Base-by-base conservation (phyloP, 768 basidiomycete genomes). In the Collybia sordida region DNA sequence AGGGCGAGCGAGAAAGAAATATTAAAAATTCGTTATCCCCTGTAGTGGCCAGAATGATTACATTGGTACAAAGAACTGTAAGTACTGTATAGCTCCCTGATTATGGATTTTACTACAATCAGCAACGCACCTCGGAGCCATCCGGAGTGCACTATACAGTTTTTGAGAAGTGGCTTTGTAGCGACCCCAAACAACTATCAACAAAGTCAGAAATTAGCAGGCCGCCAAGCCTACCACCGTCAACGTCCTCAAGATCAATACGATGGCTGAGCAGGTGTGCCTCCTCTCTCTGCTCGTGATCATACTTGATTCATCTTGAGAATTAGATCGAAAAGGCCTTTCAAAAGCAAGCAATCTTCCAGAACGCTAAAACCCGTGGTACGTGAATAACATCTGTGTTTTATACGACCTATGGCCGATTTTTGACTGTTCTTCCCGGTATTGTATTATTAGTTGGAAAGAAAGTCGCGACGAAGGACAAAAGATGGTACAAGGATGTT, bases 401-500 rank as follows among this genome's bases (percentile, higher is more conserved):
- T 18, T n/a, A 34, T 40, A 18, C 40, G 31, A 22, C 6, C 1
- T 14, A n/a, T 38, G 8, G 14, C 27, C 21, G n/a, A 18, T 9
- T 42, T 25, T 43, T 52, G 22, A 51, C 42, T 49, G 15, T 36
- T 35, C 37, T 28, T 37, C 45, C 25, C 41, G 46, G 37, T 27
- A 12, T 27, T 47, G 46, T 45, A 52, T 52, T 47, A 60, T 53
- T 53, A 91, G 93, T 79, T 64, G 85, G 87, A 61, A 93, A 93
- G 81, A 96, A 96, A 80, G 79, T 94, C 59, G 81, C 87, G 45
- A 93, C 93, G 60, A 97, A 88, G 82, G 89, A 93, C 59, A 97
- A 88, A 83, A 81, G 97, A 70, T 99, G 97, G 96, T 97, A 90
- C 78, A 98, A 98, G 84, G 93, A 98, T 74, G 90, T 97, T 64